These are phyloP conservation scores for Irpex rosettiformis DNA, from an alignment of 1,284 basidiomycete species.

Conservation along the genomic window DNA sequence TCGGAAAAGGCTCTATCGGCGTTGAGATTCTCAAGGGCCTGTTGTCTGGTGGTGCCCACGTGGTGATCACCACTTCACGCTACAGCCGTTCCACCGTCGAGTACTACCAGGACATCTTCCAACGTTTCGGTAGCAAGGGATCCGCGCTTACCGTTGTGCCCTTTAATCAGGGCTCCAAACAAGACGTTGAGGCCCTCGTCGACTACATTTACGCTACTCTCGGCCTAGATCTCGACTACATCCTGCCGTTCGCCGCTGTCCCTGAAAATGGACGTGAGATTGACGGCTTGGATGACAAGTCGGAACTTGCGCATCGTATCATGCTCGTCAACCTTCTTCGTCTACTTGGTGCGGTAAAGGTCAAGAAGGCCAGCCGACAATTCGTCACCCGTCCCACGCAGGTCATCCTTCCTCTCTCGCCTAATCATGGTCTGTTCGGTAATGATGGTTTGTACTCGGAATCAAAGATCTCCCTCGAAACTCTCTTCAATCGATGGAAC, in stretches of 20 bases:
- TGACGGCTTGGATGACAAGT: constrained; percentile 94
- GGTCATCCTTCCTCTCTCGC: constrained; percentile 95
- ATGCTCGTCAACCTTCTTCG: constrained; percentile 95
- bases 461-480: constrained; percentile 97
- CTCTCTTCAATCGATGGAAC: constrained; percentile 95
- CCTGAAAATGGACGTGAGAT: constrained; percentile 99
- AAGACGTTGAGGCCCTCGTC: constrained; percentile 95
- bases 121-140: constrained; percentile 91
- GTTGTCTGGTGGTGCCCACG: constrained; percentile 92
- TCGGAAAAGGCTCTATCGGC: constrained; percentile 96
- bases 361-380: constrained; percentile 93
- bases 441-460: constrained; percentile 98
- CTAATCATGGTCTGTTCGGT: constrained; percentile 97
- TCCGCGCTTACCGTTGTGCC: constrained; percentile 96
- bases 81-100: constrained; percentile 94
- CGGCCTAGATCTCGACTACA: constrained; percentile 95
- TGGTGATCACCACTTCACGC: constrained; percentile 95
- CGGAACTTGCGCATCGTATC: constrained; percentile 96
- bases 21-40: constrained; percentile 97
- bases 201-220: constrained; percentile 98
- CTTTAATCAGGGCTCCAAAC: constrained; percentile 98
- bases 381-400: constrained; percentile 98
- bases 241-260: constrained; percentile 96
- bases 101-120: constrained; percentile 98
- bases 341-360: constrained; percentile 94